Conservation (phyloP, 495 filamentous ascomycete species). For the Bacidia gigantensis region DNA sequence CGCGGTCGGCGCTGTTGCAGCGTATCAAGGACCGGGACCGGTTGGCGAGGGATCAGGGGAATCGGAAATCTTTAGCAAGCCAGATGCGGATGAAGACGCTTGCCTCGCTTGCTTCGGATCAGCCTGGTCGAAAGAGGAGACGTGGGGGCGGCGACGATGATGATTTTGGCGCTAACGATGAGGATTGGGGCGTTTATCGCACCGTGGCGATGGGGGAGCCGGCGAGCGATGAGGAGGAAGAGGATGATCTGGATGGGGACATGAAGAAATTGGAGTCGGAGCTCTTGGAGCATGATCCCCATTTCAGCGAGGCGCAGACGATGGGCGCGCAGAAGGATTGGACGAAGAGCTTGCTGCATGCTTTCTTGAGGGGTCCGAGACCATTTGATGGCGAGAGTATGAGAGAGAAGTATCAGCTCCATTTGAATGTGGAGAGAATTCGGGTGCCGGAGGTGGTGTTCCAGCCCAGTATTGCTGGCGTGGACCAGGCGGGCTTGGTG, state of each 20-base stretch:
- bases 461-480: constrained; percentile 84
- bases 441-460: constrained; percentile 92
- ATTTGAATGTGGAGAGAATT: constrained; percentile 93
- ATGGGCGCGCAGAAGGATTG: constrained; percentile 86
- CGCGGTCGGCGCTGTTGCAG: constrained; percentile 55
- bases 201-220: constrained; percentile 67
- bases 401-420: constrained; percentile 71
- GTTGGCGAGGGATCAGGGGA: constrained; percentile 81
- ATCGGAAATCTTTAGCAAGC: constrained; percentile 86
- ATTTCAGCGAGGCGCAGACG: constrained; percentile 81
- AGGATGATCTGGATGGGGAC: constrained; percentile 64
- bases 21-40: constrained; percentile 87
- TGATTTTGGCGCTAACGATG: constrained; percentile 91
- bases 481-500: constrained; percentile 86
- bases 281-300: constrained; percentile 70
- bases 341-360: constrained; percentile 79
- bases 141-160: constrained; percentile 62
- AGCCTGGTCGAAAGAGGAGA: constrained; percentile 70
- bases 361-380: constrained; percentile 75
- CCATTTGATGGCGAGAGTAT: constrained; percentile 72
- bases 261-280: constrained; percentile 69
- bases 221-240: constrained; percentile 69
- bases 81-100: constrained; percentile 97
- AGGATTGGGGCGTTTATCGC: constrained; percentile 94
- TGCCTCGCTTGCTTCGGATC: constrained; percentile 90